A percentile compares a stretch with the other conserved stretches of the same genome.
These are phyloP conservation scores for Cadophora malorum DNA, from an alignment of 2,329 filamentous ascomycete species.

Conservation along the genomic window DNA sequence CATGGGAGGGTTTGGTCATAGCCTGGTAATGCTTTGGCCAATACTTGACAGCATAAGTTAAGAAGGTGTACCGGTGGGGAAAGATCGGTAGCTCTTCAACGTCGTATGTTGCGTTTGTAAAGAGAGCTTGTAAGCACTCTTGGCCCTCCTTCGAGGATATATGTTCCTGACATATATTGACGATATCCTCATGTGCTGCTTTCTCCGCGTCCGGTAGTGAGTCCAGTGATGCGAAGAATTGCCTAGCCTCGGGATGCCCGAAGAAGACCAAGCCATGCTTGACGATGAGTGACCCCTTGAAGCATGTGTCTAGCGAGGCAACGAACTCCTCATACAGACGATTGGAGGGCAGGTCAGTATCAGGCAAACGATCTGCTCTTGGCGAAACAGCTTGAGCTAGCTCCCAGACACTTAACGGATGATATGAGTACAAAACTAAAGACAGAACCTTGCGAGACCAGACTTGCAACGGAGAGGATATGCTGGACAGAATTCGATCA, in stretches of 20 bases:
- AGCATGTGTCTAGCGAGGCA: neutral
- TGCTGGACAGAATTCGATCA: neutral
- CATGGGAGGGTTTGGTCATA: neutral
- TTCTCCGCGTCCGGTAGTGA: neutral
- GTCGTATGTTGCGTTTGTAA: neutral
- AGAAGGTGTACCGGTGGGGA: neutral
- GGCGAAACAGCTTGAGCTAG: neutral
- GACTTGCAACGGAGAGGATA: neutral
- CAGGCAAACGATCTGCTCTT: neutral
- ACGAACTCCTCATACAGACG: neutral
- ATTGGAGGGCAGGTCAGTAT: neutral
- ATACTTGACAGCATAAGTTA: conserved; percentile 17
- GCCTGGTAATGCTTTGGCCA: conserved; percentile 21
- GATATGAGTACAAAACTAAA: conserved; percentile 1
- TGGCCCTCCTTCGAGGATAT: conserved; percentile 3
- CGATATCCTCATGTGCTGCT: conserved; percentile 14
- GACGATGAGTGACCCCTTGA: conserved; percentile 2
- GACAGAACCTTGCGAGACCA: conserved; percentile 8
- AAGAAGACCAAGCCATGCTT: neutral
- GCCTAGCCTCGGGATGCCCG: neutral
- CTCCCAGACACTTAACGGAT: conserved; percentile 3
- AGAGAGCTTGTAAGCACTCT: neutral
- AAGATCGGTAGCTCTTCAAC: conserved; percentile 12
- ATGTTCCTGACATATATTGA: neutral
- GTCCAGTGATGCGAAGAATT: neutral